Conservation (phyloP, 2,329 filamentous ascomycete genomes). For the Zymoseptoria crescenta region DNA sequence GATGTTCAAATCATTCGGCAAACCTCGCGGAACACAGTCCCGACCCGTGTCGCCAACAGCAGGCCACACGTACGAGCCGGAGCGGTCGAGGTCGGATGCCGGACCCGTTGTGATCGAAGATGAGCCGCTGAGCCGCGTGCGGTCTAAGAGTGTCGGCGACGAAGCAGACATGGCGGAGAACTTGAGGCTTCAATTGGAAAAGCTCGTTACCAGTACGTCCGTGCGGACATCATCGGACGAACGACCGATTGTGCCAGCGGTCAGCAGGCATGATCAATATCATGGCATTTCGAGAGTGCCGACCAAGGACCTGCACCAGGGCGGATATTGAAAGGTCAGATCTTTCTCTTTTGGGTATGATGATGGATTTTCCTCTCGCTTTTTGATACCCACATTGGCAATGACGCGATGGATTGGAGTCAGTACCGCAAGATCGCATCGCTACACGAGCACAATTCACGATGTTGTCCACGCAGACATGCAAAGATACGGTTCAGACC, state of each 20-base stretch:
- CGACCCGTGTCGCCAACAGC: conserved; percentile 3
- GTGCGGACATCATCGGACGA: neutral
- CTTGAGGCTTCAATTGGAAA: conserved; percentile 10
- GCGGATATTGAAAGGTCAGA: neutral
- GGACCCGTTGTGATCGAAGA: conserved; percentile 11
- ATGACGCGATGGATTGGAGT: too few species aligned
- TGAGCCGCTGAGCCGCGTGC: conserved; percentile 6
- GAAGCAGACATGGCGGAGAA: conserved; percentile 8
- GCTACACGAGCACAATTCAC: neutral
- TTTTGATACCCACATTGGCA: neutral
- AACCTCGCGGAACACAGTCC: conserved; percentile 6
- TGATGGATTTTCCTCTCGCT: neutral
- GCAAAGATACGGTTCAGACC: neutral
- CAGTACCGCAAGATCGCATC: too few species aligned
- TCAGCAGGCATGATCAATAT: conserved; percentile 39
- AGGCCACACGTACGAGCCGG: conserved; percentile 15
- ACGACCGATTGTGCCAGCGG: conserved; percentile 12
- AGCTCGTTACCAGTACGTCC: conserved; percentile 11
- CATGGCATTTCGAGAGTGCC: conserved; percentile 25
- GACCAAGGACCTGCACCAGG: conserved; percentile 33
- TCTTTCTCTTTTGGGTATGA: neutral
- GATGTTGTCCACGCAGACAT: neutral
- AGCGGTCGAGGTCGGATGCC: conserved; percentile 24
- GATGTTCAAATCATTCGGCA: conserved; percentile 22
- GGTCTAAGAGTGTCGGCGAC: conserved; percentile 17